Conservation (phyloP, 768 basidiomycete genomes). For the Pleurotus sapidus region DNA sequence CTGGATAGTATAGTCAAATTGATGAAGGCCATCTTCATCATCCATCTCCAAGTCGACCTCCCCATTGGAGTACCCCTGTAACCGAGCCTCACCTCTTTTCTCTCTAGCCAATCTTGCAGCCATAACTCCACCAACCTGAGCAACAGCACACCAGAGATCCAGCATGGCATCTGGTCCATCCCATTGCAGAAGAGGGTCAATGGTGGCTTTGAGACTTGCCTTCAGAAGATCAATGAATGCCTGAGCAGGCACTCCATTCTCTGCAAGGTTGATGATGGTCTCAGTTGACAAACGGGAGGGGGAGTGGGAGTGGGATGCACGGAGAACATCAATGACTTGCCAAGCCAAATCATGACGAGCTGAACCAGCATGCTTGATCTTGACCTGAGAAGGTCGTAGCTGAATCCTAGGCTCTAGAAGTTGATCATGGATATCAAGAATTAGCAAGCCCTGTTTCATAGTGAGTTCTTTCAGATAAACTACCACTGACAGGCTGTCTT, state of each 20-base stretch:
- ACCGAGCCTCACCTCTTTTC: constrained; percentile 35
- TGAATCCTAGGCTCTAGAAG: constrained; percentile 24
- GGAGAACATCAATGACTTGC: constrained; percentile 48
- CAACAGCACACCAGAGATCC: constrained; percentile 37
- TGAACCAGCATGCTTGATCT: constrained; percentile 28
- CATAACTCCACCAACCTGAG: constrained; percentile 38
- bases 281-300: constrained; percentile 51
- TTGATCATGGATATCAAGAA: constrained; percentile 24
- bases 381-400: constrained; percentile 32
- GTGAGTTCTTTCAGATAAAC: not conserved
- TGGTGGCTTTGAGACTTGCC: constrained; percentile 28
- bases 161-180: constrained; percentile 37
- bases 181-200: constrained; percentile 43
- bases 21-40: constrained; percentile 32
- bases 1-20: constrained; percentile 19
- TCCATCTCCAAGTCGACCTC: constrained; percentile 33
- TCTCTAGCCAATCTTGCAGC: constrained; percentile 35
- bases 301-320: constrained; percentile 43
- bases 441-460: constrained; percentile 22
- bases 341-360: constrained; percentile 34
- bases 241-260: constrained; percentile 52
- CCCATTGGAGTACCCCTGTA: constrained; percentile 37
- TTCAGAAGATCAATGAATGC: constrained; percentile 39
- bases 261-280: constrained; percentile 59
- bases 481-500: not conserved